Evolutionary conservation across 805 yeast species (phyloP).

Genomic region (Pichia scutulata): DNA sequence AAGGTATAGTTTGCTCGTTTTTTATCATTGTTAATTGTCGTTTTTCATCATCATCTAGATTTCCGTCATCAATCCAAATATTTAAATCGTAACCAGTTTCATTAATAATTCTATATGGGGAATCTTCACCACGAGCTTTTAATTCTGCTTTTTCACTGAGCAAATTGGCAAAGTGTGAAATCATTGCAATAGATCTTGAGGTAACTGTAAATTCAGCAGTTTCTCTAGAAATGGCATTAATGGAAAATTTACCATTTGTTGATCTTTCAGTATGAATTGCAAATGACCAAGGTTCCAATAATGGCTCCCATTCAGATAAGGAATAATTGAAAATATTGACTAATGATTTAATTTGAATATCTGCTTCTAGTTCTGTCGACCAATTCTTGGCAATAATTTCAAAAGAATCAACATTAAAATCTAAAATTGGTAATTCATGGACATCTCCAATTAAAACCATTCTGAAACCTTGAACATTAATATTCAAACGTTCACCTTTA

Average conservation of each 20-base stretch:
- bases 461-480: slow-evolving; percentile 67
- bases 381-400: slow-evolving; percentile 65
- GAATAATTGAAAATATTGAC: slow-evolving; percentile 82
- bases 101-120: slow-evolving; percentile 74
- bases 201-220: slow-evolving; percentile 76
- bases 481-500: slow-evolving; percentile 60
- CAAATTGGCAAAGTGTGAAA: slow-evolving; percentile 59
- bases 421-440: slow-evolving; percentile 83
- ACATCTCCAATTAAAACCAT: slow-evolving; percentile 83
- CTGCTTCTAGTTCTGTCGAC: slow-evolving; percentile 76
- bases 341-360: slow-evolving; percentile 53
- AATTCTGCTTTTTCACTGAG: slow-evolving; percentile 46
- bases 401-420: slow-evolving; percentile 66
- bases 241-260: slow-evolving; percentile 37
- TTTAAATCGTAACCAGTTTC: slow-evolving; percentile 80
- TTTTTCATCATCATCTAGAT: slow-evolving; percentile 15
- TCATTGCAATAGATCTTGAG: slow-evolving; percentile 68
- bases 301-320: slow-evolving; percentile 91
- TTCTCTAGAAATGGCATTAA: slow-evolving; percentile 70
- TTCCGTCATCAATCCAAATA: slow-evolving; percentile 64
- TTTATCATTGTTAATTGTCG: slow-evolving; percentile 32
- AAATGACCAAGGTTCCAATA: slow-evolving; percentile 81
- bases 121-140: slow-evolving; percentile 65
- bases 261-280: slow-evolving; percentile 58
- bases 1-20: slow-evolving; percentile 49